phyloP scores from a whole-genome alignment of 2,329 filamentous ascomycete species.

The Colletotrichum magnum region DNA sequence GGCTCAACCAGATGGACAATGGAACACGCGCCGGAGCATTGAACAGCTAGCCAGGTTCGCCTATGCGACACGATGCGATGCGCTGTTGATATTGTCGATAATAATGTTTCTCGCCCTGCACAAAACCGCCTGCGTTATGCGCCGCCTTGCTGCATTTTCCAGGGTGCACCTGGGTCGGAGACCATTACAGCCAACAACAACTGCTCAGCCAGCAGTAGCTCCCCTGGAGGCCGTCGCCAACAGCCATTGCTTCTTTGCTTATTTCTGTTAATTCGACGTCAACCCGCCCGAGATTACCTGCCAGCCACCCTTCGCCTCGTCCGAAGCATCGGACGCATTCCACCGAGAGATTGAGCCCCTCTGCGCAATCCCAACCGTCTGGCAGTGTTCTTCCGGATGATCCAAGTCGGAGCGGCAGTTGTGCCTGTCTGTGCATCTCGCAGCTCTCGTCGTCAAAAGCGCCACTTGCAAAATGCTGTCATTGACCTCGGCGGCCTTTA shows the following conservation, averaged over 20 bases:
- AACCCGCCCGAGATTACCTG: conserved; percentile 17
- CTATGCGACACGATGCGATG: neutral
- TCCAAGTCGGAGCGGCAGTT: neutral
- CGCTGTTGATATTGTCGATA: neutral
- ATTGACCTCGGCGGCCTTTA: too few relatives aligned
- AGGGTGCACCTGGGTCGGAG: conserved; percentile 1
- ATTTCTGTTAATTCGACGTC: conserved; percentile 9
- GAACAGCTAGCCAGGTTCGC: conserved; percentile 5
- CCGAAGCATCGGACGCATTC: conserved; percentile 21
- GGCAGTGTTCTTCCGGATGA: conserved; percentile 1
- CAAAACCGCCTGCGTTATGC: conserved; percentile 4
- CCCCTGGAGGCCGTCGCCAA: neutral
- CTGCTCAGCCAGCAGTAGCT: neutral
- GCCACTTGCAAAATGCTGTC: too few relatives aligned
- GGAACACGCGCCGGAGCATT: conserved; percentile 11
- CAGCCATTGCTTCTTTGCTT: conserved; percentile 14
- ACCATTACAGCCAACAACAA: neutral
- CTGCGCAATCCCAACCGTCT: conserved; percentile 8
- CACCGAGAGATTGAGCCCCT: neutral
- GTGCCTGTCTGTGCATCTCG: neutral
- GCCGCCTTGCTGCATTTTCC: neutral
- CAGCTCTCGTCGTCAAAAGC: neutral
- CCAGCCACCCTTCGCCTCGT: conserved; percentile 2
- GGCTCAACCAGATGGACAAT: neutral
- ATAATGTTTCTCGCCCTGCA: conserved; percentile 9